Conservation (phyloP, 768 basidiomycete genomes). For the Suillus brevipes region DNA sequence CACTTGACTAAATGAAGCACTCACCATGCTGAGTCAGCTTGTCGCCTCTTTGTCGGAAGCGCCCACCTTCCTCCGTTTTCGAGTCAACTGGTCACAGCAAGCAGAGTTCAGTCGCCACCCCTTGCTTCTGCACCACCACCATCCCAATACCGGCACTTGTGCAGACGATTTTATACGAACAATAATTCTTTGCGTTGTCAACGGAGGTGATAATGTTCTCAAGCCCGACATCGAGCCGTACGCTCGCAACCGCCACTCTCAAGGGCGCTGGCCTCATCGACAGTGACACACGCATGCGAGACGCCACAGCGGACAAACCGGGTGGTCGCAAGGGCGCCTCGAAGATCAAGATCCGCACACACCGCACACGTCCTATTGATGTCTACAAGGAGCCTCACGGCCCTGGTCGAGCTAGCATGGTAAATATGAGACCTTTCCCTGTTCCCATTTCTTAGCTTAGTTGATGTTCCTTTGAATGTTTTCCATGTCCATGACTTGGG, state of each 20-base stretch:
- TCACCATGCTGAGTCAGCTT: conserved; percentile 2
- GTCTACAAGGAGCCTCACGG: conserved; percentile 50
- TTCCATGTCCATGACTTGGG: conserved; percentile 9
- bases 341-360: conserved; percentile 62
- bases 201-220: conserved; percentile 50
- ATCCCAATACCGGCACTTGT: neutral
- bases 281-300: conserved; percentile 74
- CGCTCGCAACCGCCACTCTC: conserved; percentile 61
- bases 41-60: conserved; percentile 8
- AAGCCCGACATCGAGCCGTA: conserved; percentile 56
- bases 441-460: conserved; percentile 17
- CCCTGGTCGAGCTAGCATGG: conserved; percentile 55
- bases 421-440: conserved; percentile 56
- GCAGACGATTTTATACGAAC: neutral
- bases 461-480: conserved; percentile 21
- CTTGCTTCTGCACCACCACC: conserved; percentile 18
- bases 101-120: conserved; percentile 1
- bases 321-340: conserved; percentile 71
- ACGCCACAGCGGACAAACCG: conserved; percentile 60
- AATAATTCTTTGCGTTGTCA: neutral
- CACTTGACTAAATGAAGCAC: neutral
- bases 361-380: conserved; percentile 63
- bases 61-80: conserved; percentile 21
- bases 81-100: conserved; percentile 11
- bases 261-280: conserved; percentile 76